Conservation (phyloP, 1,139 yeast genomes). For the Suhomyces bolitotheri region DNA sequence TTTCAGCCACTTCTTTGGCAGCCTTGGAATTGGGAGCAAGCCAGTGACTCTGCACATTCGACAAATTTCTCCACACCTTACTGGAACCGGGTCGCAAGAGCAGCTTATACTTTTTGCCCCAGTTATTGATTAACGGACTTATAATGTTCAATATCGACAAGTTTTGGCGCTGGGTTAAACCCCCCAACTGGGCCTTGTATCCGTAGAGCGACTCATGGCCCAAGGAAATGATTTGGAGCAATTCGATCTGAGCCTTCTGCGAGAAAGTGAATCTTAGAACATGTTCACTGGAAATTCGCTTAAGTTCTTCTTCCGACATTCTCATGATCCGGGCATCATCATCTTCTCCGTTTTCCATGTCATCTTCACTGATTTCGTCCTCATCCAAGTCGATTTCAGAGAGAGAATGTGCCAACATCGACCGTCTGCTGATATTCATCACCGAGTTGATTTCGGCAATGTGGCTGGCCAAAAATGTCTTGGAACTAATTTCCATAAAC, state of each 20-base stretch:
- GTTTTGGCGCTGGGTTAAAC: conserved; percentile 61
- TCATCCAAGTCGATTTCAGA: conserved; percentile 59
- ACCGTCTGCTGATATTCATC: conserved; percentile 66
- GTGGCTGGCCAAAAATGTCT: conserved; percentile 80
- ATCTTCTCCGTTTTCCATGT: conserved; percentile 26
- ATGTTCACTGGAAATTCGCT: conserved; percentile 27
- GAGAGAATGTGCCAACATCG: conserved; percentile 67
- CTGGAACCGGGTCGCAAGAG: conserved; percentile 51
- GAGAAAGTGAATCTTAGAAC: conserved; percentile 51
- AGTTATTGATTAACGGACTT: conserved; percentile 73
- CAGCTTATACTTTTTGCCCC: conserved; percentile 67
- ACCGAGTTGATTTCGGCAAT: conserved; percentile 77
- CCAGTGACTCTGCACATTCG: conserved; percentile 33
- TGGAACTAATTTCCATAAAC: conserved; percentile 68
- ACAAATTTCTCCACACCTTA: conserved; percentile 24
- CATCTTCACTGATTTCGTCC: conserved; percentile 39
- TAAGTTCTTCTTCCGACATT: conserved; percentile 42
- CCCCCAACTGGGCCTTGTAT: conserved; percentile 56
- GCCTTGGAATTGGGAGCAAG: conserved; percentile 40
- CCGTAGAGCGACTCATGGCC: conserved; percentile 85
- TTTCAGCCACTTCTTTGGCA: conserved; percentile 38
- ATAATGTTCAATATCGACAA: conserved; percentile 70
- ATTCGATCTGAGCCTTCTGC: conserved; percentile 78
- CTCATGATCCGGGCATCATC: conserved; percentile 30
- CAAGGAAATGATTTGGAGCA: conserved; percentile 74